A percentile compares a stretch with the other conserved stretches of the same genome.
Evolutionary conservation across 1,284 basidiomycete genomes (phyloP).

Genomic region (Boletus calvinii): DNA sequence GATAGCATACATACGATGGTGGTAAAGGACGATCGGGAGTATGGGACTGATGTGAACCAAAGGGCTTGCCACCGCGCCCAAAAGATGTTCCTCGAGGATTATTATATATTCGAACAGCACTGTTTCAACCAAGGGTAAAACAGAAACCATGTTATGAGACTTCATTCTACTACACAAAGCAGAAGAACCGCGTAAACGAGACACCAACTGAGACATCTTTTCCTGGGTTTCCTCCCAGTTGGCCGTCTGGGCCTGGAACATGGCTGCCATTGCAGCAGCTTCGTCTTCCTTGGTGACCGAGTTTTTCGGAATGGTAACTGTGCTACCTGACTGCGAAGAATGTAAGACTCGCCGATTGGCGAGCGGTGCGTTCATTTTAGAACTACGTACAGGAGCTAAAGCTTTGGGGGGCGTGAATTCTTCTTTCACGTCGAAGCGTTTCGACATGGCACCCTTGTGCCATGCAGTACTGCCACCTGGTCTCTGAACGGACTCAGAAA

Average conservation of each 20-base stretch:
- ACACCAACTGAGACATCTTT: constrained; percentile 94
- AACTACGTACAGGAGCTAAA: constrained; percentile 35
- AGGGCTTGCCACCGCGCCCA: constrained; percentile 60
- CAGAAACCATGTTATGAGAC: constrained; percentile 62
- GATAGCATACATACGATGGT: constrained; percentile 97
- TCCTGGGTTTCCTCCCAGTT: constrained; percentile 97
- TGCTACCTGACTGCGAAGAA: constrained; percentile 29
- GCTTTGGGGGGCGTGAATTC: constrained; percentile 40
- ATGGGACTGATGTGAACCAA: constrained; percentile 44
- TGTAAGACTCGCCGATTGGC: constrained; percentile 25
- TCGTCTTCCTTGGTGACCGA: constrained; percentile 68
- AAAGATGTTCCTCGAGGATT: constrained; percentile 61
- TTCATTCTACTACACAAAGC: constrained; percentile 57
- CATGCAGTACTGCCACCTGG: constrained; percentile 41
- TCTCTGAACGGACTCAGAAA: constrained; percentile 46
- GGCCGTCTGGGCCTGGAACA: constrained; percentile 89
- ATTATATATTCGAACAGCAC: constrained; percentile 71
- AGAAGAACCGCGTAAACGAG: constrained; percentile 51
- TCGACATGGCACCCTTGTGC: constrained; percentile 79
- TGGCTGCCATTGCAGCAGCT: constrained; percentile 87
- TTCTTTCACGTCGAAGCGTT: constrained; percentile 87
- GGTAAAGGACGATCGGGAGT: constrained; percentile 73
- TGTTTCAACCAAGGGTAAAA: constrained; percentile 42
- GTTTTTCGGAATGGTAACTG: constrained; percentile 33
- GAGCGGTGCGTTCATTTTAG: constrained; percentile 8